Conservation (phyloP, 1,284 basidiomycete genomes). For the Cryptococcus hybrid region DNA sequence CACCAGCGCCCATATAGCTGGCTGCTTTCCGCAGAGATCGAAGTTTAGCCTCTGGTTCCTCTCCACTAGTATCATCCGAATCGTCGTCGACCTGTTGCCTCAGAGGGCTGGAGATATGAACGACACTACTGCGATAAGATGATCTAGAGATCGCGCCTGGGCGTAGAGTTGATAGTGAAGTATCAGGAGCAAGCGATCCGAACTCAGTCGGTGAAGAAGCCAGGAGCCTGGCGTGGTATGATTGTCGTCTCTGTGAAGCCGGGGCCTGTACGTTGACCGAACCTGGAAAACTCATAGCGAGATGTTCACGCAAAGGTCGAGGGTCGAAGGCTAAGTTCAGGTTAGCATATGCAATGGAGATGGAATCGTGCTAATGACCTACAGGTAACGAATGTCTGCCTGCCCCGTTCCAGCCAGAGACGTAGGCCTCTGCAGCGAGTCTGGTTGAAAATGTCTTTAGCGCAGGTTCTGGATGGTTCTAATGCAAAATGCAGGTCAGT, state of each 20-base stretch:
- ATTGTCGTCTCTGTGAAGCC: slow-evolving; percentile 15
- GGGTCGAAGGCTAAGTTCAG: slow-evolving; percentile 20
- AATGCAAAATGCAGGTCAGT: not conserved
- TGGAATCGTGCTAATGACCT: slow-evolving; percentile 8
- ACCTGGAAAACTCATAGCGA: slow-evolving; percentile 34
- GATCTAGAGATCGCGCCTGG: slow-evolving; percentile 3
- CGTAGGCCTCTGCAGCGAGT: slow-evolving; percentile 32
- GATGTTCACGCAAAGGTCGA: slow-evolving; percentile 30
- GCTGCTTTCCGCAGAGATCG: slow-evolving; percentile 14
- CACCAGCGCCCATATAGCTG: slow-evolving; percentile 24
- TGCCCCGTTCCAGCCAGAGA: slow-evolving; percentile 35
- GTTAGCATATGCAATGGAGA: not conserved
- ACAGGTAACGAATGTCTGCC: slow-evolving; percentile 33
- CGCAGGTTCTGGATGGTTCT: slow-evolving; percentile 24
- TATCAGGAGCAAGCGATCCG: slow-evolving; percentile 5
- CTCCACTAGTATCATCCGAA: slow-evolving; percentile 3
- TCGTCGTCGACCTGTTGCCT: slow-evolving; percentile 30
- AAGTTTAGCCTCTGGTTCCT: not conserved
- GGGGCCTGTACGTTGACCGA: slow-evolving; percentile 17
- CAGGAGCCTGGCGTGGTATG: slow-evolving; percentile 30
- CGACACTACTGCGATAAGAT: slow-evolving; percentile 30
- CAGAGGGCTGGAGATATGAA: slow-evolving; percentile 29
- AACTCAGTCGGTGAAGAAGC: slow-evolving; percentile 13
- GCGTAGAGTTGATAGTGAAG: slow-evolving; percentile 1
- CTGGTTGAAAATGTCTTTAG: slow-evolving; percentile 33